Base-by-base conservation (phyloP, 768 basidiomycete species). In the Suillus brevipes region DNA sequence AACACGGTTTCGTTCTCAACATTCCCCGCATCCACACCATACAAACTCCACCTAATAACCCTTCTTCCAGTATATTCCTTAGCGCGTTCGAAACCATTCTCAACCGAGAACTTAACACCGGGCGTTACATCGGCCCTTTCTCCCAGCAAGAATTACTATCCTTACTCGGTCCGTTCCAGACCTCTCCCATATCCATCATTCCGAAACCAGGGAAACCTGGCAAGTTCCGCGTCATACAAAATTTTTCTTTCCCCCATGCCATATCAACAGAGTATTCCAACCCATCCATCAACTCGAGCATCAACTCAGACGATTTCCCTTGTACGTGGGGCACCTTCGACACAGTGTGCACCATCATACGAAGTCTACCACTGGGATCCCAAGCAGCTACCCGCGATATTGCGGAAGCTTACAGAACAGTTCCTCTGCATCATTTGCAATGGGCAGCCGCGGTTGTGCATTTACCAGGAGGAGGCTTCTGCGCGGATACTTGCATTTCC, bases 271-370 rank as follows among this genome's bases (percentile, higher is more conserved):
- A 28, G 28, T 61, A 79, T 53, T 40, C 64, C 18, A 81, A 79
- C 57, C 62, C 62, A 2, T 81, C 79, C 0, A 76, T 81, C 52
- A 81, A 81, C 59, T 62, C 62, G 1, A n/a, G 53, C 31, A 79
- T 84, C 28, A 56, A 78, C 57, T 71, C 79, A 0, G 59, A 68
- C 31, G 16, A 64, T 10, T 75, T 76, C 63, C 82, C 82, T 0
- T 83, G 81, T 70, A 79, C 78, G 0, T 83, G 80, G 81, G 80
- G 81, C 0, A 82, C 81, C 18, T 62, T 72, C 7, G 66, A 71
- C 2, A 62, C 40, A 1, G 10, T 62, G 0, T 76, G 69, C 23
- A 61, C 71, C 28, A 59, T 74, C 20, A 64, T 75, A 25, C 61
- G 47, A 3, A 16, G 57, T 1, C 71, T 78, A 0, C 78, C 79